Conservation (phyloP, 192 early-diverging fungal genomes). For the Dissophora ornata region DNA sequence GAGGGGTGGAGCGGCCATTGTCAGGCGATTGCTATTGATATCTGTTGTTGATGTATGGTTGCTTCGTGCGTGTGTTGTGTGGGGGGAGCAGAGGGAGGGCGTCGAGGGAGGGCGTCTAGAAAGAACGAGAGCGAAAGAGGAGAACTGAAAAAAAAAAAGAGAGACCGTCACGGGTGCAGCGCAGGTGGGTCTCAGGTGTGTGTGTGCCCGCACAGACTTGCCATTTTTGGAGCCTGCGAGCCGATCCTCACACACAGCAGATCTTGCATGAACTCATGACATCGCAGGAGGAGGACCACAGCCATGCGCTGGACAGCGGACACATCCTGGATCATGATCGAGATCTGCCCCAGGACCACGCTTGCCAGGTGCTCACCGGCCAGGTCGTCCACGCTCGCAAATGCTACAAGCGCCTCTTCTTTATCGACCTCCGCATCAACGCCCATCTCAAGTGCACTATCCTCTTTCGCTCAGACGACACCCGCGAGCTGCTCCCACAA, state of each 20-base stretch:
- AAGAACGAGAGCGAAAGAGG: neutral
- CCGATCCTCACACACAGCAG: too few species aligned
- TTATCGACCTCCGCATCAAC: conserved; percentile 48
- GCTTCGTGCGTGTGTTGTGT: neutral
- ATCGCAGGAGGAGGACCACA: too few species aligned
- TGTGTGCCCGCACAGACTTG: neutral
- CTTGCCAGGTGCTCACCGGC: too few species aligned
- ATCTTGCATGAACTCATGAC: conserved; percentile 8
- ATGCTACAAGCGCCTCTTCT: conserved; percentile 44
- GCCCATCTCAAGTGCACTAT: conserved; percentile 39
- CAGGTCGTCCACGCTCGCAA: conserved; percentile 45
- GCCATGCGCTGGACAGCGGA: too few species aligned
- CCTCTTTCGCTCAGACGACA: conserved; percentile 59
- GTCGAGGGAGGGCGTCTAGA: neutral
- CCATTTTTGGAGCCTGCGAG: too few species aligned
- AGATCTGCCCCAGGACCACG: too few species aligned
- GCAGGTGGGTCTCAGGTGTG: too few species aligned
- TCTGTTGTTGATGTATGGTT: too few species aligned
- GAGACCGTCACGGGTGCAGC: neutral
- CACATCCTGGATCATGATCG: too few species aligned
- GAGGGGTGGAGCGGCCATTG: neutral
- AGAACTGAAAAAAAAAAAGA: conserved; percentile 4
- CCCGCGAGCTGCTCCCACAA: conserved; percentile 13
- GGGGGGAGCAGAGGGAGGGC: neutral
- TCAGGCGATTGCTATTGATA: too few species aligned